Evolutionary conservation across 805 yeast genomes (phyloP).

Genomic region (Barnettozyma wickerhamii): DNA sequence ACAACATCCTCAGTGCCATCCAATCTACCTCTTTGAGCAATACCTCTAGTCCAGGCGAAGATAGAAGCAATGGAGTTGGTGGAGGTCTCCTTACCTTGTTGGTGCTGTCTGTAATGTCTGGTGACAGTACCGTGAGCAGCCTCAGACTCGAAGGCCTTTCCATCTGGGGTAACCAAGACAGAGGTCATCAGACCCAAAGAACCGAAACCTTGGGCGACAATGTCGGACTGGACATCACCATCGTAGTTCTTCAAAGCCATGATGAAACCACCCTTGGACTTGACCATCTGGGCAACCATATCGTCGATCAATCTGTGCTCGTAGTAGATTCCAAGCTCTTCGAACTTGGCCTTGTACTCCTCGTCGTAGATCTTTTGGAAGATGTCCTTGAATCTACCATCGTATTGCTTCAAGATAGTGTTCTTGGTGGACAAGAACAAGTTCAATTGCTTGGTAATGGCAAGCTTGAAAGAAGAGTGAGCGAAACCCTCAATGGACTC

Average conservation of each 20-base stretch:
- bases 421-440: slow-evolving; percentile 71
- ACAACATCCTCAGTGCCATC: slow-evolving; percentile 70
- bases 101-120: slow-evolving; percentile 79
- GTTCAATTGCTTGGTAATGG: slow-evolving; percentile 58
- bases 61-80: slow-evolving; percentile 84
- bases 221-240: slow-evolving; percentile 83
- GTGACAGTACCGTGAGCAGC: slow-evolving; percentile 90
- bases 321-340: slow-evolving; percentile 58
- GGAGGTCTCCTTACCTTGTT: slow-evolving; percentile 77
- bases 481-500: slow-evolving; percentile 76
- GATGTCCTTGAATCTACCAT: slow-evolving; percentile 78
- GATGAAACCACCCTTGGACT: slow-evolving; percentile 77
- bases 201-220: slow-evolving; percentile 85
- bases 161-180: slow-evolving; percentile 78
- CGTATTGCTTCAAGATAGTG: slow-evolving; percentile 77
- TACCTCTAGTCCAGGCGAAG: slow-evolving; percentile 84
- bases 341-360: slow-evolving; percentile 53
- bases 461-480: slow-evolving; percentile 73
- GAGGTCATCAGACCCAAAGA: slow-evolving; percentile 84
- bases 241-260: slow-evolving; percentile 82
- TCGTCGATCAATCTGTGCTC: slow-evolving; percentile 84
- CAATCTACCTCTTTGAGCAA: slow-evolving; percentile 74
- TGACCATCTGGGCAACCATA: slow-evolving; percentile 87
- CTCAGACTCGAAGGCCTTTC: slow-evolving; percentile 79
- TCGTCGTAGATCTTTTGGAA: slow-evolving; percentile 63